These are phyloP conservation scores for Hanseniaspora nectarophila DNA, from an alignment of 805 yeast genomes.

Conservation along the genomic window DNA sequence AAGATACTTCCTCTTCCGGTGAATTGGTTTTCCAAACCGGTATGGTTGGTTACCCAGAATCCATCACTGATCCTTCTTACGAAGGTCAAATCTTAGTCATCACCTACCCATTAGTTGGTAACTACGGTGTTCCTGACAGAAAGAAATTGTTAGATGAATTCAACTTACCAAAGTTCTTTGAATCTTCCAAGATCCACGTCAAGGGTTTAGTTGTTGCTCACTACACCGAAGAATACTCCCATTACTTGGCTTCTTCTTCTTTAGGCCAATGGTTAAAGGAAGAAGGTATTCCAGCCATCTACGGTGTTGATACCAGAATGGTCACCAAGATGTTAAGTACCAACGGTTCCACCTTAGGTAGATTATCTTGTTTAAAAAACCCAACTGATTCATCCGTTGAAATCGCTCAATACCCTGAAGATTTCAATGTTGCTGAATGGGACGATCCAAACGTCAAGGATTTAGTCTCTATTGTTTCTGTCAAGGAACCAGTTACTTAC, in stretches of 20 bases:
- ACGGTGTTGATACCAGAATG: constrained; percentile 94
- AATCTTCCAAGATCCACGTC: constrained; percentile 81
- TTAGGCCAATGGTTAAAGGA: constrained; percentile 87
- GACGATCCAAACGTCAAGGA: constrained; percentile 83
- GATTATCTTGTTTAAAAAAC: constrained; percentile 54
- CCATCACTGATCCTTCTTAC: constrained; percentile 95
- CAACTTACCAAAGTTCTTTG: constrained; percentile 80
- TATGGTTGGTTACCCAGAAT: constrained; percentile 98
- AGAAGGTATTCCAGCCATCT: constrained; percentile 87
- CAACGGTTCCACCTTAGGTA: constrained; percentile 85
- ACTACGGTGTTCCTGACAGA: constrained; percentile 97
- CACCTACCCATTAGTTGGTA: constrained; percentile 94
- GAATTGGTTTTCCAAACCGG: constrained; percentile 98
- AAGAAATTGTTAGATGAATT: constrained; percentile 53
- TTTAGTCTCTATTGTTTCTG: constrained; percentile 83
- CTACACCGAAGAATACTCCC: constrained; percentile 81
- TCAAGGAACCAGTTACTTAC: constrained; percentile 62
- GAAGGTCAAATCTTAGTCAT: constrained; percentile 94
- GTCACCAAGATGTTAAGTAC: constrained; percentile 87
- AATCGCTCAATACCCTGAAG: constrained; percentile 43
- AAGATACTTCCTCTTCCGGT: constrained; percentile 67
- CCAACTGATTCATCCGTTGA: constrained; percentile 24
- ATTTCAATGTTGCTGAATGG: constrained; percentile 75
- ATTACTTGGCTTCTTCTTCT: constrained; percentile 82
- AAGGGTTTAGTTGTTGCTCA: constrained; percentile 96